Evolutionary conservation across 805 yeast genomes (phyloP).

Genomic region (Metschnikowia borealis): DNA sequence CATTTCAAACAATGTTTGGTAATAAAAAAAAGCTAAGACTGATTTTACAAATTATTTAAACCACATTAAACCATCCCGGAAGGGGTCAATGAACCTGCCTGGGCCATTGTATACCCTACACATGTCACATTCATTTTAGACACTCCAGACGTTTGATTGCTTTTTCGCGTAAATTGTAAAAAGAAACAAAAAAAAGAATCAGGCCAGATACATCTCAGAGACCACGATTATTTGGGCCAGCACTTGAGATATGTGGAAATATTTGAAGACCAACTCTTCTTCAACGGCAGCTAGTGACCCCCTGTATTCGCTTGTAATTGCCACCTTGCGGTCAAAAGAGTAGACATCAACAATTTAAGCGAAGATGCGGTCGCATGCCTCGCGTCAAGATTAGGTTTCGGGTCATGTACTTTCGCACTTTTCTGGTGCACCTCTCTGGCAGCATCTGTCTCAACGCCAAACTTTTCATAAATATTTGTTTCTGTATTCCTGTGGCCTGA

Average conservation of each 20-base stretch:
- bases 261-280: background rate
- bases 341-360: background rate
- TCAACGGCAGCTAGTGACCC: background rate
- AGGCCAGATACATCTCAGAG: background rate
- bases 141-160: slow-evolving; percentile 2
- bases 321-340: background rate
- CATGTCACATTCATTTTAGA: background rate
- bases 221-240: background rate
- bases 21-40: background rate
- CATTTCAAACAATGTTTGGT: background rate
- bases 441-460: slow-evolving; percentile 1
- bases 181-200: background rate
- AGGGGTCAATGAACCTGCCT: background rate
- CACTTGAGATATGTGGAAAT: background rate
- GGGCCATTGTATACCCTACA: background rate
- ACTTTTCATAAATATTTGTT: background rate
- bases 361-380: slow-evolving; percentile 1
- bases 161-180: slow-evolving; percentile 2
- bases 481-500: background rate
- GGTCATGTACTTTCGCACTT: slow-evolving; percentile 1
- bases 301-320: background rate
- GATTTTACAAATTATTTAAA: background rate
- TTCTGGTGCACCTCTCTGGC: slow-evolving; percentile 2
- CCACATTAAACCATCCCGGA: background rate
- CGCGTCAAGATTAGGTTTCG: slow-evolving; percentile 2